Percentiles rank a stretch among this genome's conserved stretches.
Conservation (phyloP, 78 protist species). For the Dictyostelium intermedium region DNA sequence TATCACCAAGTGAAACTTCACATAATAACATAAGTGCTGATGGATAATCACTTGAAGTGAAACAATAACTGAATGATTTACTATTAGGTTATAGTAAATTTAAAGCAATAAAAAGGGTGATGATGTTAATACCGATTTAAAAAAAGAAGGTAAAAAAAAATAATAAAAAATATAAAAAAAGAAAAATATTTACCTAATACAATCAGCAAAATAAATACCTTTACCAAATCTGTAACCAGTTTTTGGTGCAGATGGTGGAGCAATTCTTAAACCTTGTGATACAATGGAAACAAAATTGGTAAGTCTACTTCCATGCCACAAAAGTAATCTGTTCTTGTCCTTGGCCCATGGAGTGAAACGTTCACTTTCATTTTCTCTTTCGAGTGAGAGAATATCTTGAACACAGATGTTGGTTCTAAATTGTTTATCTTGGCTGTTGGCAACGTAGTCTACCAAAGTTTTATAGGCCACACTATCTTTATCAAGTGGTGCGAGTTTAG, state of each 20-base stretch:
- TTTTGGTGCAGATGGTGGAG: conserved; percentile 92
- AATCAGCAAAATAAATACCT: conserved; percentile 85
- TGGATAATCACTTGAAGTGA: conserved; percentile 69
- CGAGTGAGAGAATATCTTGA: conserved; percentile 74
- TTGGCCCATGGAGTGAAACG: conserved; percentile 71
- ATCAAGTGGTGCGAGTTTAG: conserved; percentile 63
- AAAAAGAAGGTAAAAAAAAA: too few species aligned
- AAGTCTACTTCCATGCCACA: conserved; percentile 92
- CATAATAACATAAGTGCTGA: conserved; percentile 69
- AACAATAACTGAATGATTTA: conserved; percentile 80
- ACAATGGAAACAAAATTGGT: conserved; percentile 92
- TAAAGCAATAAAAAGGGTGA: not conserved
- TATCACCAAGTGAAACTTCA: conserved; percentile 77
- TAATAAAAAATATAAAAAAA: too few species aligned
- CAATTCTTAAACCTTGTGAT: conserved; percentile 91
- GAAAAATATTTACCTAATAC: not conserved
- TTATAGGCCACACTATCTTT: conserved; percentile 37
- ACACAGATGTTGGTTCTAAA: conserved; percentile 52
- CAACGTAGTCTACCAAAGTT: conserved; percentile 24
- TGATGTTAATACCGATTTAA: not conserved
- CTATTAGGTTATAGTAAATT: too few species aligned
- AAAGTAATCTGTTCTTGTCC: conserved; percentile 60
- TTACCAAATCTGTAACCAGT: conserved; percentile 93
- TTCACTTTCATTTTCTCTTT: conserved; percentile 79
- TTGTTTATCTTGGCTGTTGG: conserved; percentile 52